Evolutionary conservation across 2,329 filamentous ascomycete genomes (phyloP), one percentile per base, ranked within the genome.

Genomic region (Lanzia echinophila): DNA sequence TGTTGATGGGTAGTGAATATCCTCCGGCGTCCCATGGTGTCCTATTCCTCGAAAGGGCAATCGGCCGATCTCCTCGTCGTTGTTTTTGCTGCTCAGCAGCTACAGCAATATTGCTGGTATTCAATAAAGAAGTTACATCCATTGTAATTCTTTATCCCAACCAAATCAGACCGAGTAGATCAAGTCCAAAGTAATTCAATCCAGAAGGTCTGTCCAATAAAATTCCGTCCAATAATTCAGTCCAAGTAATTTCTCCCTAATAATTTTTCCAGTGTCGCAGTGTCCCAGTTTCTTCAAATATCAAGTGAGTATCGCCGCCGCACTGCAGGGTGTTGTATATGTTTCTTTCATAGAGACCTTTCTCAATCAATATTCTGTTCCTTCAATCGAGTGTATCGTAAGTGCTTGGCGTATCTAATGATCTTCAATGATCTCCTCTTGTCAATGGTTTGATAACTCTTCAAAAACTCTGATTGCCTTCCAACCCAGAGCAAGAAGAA

Each of bases 1-100:
- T 63, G 46, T 65, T 65, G 32, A 68, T 60, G 7, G 66, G 67
- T 42, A 69, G 56, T 55, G 67, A 63, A 60, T 69, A 69, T 41
- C 67, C 67, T 50, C 64, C 67, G 19, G 67, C 67, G 56, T 69
- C 67, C 67, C 67, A 69, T 41, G 67, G 67, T 10, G 65, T 69
- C 47, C 67, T 60, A 58, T 59, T 69, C 36, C 63, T 56, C n/a
- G 59, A 55, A 15, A 57, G 59, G 10, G 53, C 54, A 34, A 51
- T 59, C 17, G 55, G 57, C 42, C 52, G 44, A 20, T 53, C 56
- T 15, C 56, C 53, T 32, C 17, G 39, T 45, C 55, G 54, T 47
- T 20, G 39, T 45, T 55, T 55, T 47, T 61, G 62, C 60, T 65
- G 65, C 53, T 61, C 65, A 59, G 56, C 60, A 61, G 64, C 65